phyloP scores from a whole-genome alignment of 2,329 filamentous ascomycete genomes.

The Colletotrichum magnum region DNA sequence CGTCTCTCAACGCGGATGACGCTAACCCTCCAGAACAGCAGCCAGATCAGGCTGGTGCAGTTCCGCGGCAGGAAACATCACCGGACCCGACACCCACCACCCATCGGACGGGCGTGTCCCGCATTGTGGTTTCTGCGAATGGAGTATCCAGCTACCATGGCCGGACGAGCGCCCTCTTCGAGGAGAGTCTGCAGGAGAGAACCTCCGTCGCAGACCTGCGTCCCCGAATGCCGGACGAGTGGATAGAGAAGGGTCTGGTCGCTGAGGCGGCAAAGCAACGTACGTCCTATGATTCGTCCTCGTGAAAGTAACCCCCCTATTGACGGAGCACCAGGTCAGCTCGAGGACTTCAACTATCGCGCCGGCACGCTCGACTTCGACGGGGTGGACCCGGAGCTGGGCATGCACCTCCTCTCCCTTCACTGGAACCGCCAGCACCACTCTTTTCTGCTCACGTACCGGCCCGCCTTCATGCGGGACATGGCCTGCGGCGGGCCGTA shows the following conservation, averaged over 20 bases:
- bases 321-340: slow-evolving; percentile 51
- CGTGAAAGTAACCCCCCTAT: background rate
- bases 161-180: slow-evolving; percentile 63
- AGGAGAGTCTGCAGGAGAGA: slow-evolving; percentile 50
- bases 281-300: slow-evolving; percentile 32
- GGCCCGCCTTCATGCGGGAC: slow-evolving; percentile 66
- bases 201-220: slow-evolving; percentile 36
- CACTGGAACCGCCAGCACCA: slow-evolving; percentile 69
- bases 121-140: slow-evolving; percentile 57
- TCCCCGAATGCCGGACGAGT: slow-evolving; percentile 52
- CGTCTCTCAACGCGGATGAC: background rate
- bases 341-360: slow-evolving; percentile 63
- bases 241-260: slow-evolving; percentile 61
- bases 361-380: slow-evolving; percentile 67
- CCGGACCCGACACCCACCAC: slow-evolving; percentile 5
- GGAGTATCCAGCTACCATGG: slow-evolving; percentile 63
- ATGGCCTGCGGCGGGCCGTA: slow-evolving; percentile 69
- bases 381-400: slow-evolving; percentile 65
- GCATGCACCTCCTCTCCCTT: slow-evolving; percentile 64
- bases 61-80: background rate
- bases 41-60: background rate
- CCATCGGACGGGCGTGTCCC: slow-evolving; percentile 46
- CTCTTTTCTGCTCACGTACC: slow-evolving; percentile 63
- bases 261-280: slow-evolving; percentile 63
- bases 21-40: background rate